Conservation (phyloP, 148 eudicot species). For the Silene conica region DNA sequence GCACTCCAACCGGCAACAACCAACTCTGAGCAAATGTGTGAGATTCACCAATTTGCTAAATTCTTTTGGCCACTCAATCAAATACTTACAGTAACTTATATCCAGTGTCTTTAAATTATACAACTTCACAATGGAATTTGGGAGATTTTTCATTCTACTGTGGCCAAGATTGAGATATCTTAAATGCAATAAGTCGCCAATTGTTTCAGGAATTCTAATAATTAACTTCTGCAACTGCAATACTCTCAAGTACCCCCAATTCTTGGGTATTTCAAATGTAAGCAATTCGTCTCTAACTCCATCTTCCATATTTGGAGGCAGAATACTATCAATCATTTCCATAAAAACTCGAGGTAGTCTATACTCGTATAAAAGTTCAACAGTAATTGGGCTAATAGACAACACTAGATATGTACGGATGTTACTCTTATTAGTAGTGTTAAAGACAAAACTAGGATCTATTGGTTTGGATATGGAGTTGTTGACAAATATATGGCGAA, state of each 20-base stretch:
- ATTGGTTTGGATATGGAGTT: not conserved
- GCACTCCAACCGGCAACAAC: not conserved
- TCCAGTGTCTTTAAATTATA: conserved; percentile 9
- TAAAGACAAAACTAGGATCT: not conserved
- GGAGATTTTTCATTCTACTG: not conserved
- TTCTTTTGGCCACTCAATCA: conserved; percentile 4
- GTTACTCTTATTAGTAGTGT: not conserved
- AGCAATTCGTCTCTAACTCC: not conserved
- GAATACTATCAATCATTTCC: too few relatives aligned
- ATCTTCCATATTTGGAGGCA: not conserved
- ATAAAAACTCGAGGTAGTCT: too few relatives aligned
- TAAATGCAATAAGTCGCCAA: conserved; percentile 14
- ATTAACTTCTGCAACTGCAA: not conserved
- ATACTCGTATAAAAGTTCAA: too few relatives aligned
- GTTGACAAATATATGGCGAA: not conserved
- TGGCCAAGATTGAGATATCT: conserved; percentile 16
- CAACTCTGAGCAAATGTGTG: not conserved
- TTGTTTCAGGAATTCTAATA: not conserved
- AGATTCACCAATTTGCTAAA: conserved; percentile 5
- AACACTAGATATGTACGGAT: conserved; percentile 18
- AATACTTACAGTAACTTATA: not conserved
- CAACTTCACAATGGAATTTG: conserved; percentile 4
- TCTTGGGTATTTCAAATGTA: not conserved
- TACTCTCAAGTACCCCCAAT: not conserved
- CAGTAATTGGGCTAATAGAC: too few relatives aligned